Base-by-base conservation (phyloP, 768 basidiomycete genomes). In the Russula emetica region DNA sequence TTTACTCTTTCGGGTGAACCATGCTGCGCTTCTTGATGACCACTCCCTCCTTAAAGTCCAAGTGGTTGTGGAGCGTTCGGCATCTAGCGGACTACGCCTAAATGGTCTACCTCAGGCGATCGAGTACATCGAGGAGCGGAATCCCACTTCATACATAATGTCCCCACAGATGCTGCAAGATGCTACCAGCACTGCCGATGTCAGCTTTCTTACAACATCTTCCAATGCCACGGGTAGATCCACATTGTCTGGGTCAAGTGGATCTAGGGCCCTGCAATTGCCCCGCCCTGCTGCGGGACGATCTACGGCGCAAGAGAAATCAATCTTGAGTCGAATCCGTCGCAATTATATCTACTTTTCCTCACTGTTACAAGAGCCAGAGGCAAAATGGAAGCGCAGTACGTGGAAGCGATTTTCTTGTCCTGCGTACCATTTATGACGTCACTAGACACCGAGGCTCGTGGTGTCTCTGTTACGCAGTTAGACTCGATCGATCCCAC, bases 291-390 rank as follows among this genome's bases (percentile, higher is more conserved):
- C 34, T 72, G 84, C 73, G 67, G 87, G 76, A 73, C 84, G 73
- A 14, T 75, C 79, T 26, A 75, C 83, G 7, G 83, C 82, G 1
- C 88, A 84, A 7, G 87, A 92, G 67, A 92, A 94, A 72, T 85
- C 87, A 4, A 89, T 98, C n/a, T 71, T 90, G 18, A 86, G 91
- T 6, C 80, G 94, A 67, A 91, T 98, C 24, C 84, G 87, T 71
- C 81, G 97, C 64, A 96, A 92, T 73, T 99, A 99, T 70, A 98
- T 98, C 58, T 98, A 98, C 75, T 98, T 99, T 74, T 95, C 95
- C 1, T 97, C 95, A 0, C 78, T 99, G 54, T 75, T 99, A 55
- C 97, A 98, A 74, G 96, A 98, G 70, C 97, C 97, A 0, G 94
- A 98, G 74, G 93, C 94, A 3, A 99, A 99, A 74, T 99, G 96